A percentile compares a stretch with the other conserved stretches of the same genome.
phyloP scores from a whole-genome alignment of 495 filamentous ascomycete genomes.

The Pyrenula aspistea region DNA sequence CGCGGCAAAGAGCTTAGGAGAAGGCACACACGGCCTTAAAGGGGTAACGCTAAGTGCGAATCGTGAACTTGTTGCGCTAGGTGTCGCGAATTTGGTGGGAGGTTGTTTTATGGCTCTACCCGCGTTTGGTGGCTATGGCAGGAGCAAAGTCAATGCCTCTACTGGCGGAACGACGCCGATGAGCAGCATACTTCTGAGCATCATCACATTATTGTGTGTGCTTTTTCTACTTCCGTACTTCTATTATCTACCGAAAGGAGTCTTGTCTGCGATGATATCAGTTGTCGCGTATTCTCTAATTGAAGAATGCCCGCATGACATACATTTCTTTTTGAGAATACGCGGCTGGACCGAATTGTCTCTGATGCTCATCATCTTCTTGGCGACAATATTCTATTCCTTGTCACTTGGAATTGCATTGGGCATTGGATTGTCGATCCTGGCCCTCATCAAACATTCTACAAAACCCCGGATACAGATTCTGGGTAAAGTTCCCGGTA shows the following conservation, averaged over 20 bases:
- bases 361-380: constrained; percentile 82
- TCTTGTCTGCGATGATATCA: constrained; percentile 86
- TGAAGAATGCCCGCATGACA: constrained; percentile 87
- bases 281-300: constrained; percentile 91
- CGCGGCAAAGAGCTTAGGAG: constrained; percentile 83
- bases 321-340: constrained; percentile 79
- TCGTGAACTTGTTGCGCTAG: constrained; percentile 85
- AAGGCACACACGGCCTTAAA: constrained; percentile 45
- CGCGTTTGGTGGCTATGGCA: constrained; percentile 90
- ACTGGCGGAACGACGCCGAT: constrained; percentile 91
- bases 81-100: constrained; percentile 80
- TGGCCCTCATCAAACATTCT: constrained; percentile 78
- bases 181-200: constrained; percentile 70
- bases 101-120: constrained; percentile 84
- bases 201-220: constrained; percentile 71
- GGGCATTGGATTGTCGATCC: constrained; percentile 74
- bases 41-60: constrained; percentile 80
- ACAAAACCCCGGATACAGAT: constrained; percentile 96
- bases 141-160: constrained; percentile 86
- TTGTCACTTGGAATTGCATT: constrained; percentile 77
- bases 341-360: constrained; percentile 72
- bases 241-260: constrained; percentile 91
- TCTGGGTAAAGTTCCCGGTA: constrained; percentile 77
- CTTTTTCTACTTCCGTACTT: constrained; percentile 79
- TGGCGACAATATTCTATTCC: constrained; percentile 86